Conservation (phyloP, 169 alveolate species). For the Cystoisospora suis region DNA sequence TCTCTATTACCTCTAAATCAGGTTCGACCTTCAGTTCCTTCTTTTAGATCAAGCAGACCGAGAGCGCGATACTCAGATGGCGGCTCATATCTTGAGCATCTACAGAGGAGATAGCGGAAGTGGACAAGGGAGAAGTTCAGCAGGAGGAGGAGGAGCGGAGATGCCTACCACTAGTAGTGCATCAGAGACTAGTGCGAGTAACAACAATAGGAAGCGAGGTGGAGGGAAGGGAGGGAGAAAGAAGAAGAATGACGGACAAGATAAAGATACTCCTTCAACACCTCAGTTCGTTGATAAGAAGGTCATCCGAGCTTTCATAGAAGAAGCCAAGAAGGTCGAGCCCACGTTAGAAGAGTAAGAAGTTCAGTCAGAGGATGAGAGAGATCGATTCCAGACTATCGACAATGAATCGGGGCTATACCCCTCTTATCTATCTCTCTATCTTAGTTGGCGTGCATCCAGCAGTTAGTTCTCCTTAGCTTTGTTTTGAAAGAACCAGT, state of each 20-base stretch:
- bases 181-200: background rate
- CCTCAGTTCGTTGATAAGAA: constrained; percentile 21
- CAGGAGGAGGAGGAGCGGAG: background rate
- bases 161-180: background rate
- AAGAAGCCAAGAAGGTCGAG: constrained; percentile 31
- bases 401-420: too few relatives aligned
- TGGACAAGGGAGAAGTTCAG: background rate
- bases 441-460: background rate
- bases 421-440: background rate
- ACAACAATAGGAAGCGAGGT: background rate
- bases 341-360: constrained; percentile 45
- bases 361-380: too few relatives aligned
- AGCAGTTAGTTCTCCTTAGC: background rate
- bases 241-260: background rate
- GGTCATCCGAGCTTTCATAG: constrained; percentile 53
- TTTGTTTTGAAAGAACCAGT: too few relatives aligned
- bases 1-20: background rate
- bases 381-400: too few relatives aligned
- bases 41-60: constrained; percentile 75
- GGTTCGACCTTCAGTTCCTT: constrained; percentile 67
- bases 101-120: constrained; percentile 46
- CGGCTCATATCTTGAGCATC: constrained; percentile 73
- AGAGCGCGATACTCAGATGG: constrained; percentile 74
- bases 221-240: background rate
- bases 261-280: background rate